phyloP scores from a whole-genome alignment of 768 basidiomycete genomes.

The Hydnum rufescens region DNA sequence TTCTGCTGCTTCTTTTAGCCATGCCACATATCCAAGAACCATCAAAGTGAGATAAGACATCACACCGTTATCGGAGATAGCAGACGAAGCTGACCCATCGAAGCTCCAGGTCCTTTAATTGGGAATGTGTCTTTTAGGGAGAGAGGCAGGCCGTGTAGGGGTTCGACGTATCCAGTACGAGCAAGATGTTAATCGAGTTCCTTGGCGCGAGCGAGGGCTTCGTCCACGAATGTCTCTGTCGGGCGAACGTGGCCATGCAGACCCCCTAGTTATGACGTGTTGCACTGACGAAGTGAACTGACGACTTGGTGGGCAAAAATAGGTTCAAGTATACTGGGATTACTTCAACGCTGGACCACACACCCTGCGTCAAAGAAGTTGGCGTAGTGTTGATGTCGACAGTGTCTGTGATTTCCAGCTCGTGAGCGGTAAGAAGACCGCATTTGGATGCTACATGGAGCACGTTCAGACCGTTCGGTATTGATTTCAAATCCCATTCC shows the following conservation, averaged over 20 bases:
- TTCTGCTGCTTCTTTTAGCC: slow-evolving; percentile 40
- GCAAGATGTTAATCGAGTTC: slow-evolving; percentile 44
- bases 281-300: slow-evolving; percentile 11
- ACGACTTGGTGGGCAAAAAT: slow-evolving; percentile 64
- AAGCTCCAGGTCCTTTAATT: slow-evolving; percentile 48
- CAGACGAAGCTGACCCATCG: slow-evolving; percentile 29
- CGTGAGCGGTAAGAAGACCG: slow-evolving; percentile 34
- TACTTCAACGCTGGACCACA: slow-evolving; percentile 47
- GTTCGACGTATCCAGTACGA: slow-evolving; percentile 46
- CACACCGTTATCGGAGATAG: neutral
- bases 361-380: slow-evolving; percentile 28
- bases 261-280: neutral
- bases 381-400: slow-evolving; percentile 32
- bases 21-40: slow-evolving; percentile 44
- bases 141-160: slow-evolving; percentile 55
- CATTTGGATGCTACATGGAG: slow-evolving; percentile 31
- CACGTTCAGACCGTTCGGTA: slow-evolving; percentile 31
- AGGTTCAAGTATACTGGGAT: slow-evolving; percentile 56
- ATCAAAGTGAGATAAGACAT: neutral
- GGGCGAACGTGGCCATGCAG: slow-evolving; percentile 46
- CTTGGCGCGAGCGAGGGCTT: slow-evolving; percentile 40
- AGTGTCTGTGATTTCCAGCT: slow-evolving; percentile 42
- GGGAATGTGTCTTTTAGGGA: slow-evolving; percentile 58
- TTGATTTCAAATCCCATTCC: slow-evolving; percentile 42
- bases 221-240: slow-evolving; percentile 66